These are phyloP conservation scores for Rhizopus delemar DNA, from an alignment of 371 early-diverging fungal species.

Conservation along the genomic window DNA sequence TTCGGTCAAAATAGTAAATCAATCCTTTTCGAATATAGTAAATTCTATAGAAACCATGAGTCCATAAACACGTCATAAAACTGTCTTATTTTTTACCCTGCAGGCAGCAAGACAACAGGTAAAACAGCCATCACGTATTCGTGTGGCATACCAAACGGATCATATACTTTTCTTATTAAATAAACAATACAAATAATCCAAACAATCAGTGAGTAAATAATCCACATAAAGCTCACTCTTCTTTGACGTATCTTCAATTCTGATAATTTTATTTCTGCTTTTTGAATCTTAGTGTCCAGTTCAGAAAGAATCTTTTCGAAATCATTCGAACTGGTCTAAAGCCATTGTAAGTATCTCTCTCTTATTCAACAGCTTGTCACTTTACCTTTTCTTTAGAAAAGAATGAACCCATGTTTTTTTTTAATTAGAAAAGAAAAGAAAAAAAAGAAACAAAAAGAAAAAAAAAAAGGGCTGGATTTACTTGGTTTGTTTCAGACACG, in stretches of 20 bases:
- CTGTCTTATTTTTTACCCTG: constrained; percentile 24
- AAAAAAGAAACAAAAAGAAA: constrained; percentile 6
- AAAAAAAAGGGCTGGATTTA: constrained; percentile 6
- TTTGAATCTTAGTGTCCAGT: constrained; percentile 75
- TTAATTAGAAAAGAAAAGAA: not conserved
- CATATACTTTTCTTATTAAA: constrained; percentile 27
- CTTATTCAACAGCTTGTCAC: not conserved
- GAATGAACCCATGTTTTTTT: constrained; percentile 13
- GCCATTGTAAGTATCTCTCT: not conserved
- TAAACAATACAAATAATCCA: constrained; percentile 67
- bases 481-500: not conserved
- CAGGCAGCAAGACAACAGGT: constrained; percentile 27
- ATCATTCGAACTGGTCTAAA: constrained; percentile 51
- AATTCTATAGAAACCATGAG: constrained; percentile 19
- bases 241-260: constrained; percentile 65
- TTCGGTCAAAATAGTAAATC: constrained; percentile 59
- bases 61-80: not conserved
- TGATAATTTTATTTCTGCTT: constrained; percentile 65
- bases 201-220: constrained; percentile 66
- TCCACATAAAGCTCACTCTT: constrained; percentile 66
- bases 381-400: constrained; percentile 26
- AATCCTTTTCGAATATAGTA: constrained; percentile 52
- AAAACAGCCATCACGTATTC: constrained; percentile 1
- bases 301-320: constrained; percentile 81
- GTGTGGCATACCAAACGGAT: not conserved